phyloP scores from a whole-genome alignment of 2,329 filamentous ascomycete genomes.

The Colletotrichum chlorophyti region DNA sequence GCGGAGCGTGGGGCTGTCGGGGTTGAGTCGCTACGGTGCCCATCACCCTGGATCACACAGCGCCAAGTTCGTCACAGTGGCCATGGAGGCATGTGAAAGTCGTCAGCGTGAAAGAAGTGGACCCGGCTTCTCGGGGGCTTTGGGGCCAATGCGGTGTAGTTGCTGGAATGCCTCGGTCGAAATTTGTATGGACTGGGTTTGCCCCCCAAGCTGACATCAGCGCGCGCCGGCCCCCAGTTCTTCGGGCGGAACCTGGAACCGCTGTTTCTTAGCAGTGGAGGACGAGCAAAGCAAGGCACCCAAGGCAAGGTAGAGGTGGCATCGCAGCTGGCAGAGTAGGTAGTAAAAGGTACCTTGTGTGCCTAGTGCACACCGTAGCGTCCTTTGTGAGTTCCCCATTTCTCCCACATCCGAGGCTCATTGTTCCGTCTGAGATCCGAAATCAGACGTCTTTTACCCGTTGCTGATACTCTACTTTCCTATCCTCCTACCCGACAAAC shows the following conservation, averaged over 20 bases:
- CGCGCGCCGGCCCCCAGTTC: slow-evolving; percentile 1
- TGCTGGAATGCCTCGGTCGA: slow-evolving; percentile 26
- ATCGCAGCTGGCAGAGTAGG: no score
- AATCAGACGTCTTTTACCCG: not conserved
- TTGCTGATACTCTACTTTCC: not conserved
- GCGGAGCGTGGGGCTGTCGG: slow-evolving; percentile 12
- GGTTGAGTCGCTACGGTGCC: slow-evolving; percentile 3
- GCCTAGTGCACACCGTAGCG: no score
- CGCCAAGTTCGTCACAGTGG: not conserved
- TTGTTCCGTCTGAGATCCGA: slow-evolving; percentile 17
- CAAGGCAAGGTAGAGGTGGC: slow-evolving; percentile 1
- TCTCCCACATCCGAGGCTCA: slow-evolving; percentile 27
- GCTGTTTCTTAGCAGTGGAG: no score
- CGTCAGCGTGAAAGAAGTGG: not conserved
- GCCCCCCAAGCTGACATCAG: slow-evolving; percentile 28
- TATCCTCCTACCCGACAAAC: slow-evolving; percentile 10
- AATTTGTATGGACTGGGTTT: not conserved
- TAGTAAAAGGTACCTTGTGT: no score
- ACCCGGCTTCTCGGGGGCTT: slow-evolving; percentile 11
- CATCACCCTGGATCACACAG: slow-evolving; percentile 1
- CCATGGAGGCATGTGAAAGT: slow-evolving; percentile 23
- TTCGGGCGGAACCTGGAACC: not conserved
- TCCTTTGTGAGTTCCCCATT: not conserved
- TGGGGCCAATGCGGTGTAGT: slow-evolving; percentile 24
- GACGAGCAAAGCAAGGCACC: no score